phyloP scores from a whole-genome alignment of 1,139 yeast genomes.

The Insectozyma bohioensis region DNA sequence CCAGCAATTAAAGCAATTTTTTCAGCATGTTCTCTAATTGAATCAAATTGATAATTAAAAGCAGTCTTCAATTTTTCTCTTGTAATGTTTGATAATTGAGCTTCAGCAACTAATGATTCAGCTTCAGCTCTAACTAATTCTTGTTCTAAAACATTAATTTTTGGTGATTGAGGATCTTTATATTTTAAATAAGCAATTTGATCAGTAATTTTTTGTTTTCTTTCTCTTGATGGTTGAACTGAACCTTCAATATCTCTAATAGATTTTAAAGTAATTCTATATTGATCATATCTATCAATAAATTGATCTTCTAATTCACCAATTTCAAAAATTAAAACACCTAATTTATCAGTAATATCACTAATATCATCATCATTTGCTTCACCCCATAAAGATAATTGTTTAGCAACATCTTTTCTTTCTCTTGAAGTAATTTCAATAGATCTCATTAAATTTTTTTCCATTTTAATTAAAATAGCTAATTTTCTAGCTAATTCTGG shows the following conservation, averaged over 20 bases:
- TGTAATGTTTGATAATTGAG: conserved; percentile 83
- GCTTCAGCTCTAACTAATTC: conserved; percentile 91
- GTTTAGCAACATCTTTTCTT: conserved; percentile 81
- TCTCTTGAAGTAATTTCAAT: conserved; percentile 76
- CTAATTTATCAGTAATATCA: conserved; percentile 83
- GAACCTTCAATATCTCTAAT: conserved; percentile 84
- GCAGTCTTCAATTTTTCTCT: conserved; percentile 87
- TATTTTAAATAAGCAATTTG: conserved; percentile 80
- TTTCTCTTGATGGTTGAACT: conserved; percentile 84
- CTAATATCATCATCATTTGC: conserved; percentile 81
- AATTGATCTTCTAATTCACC: conserved; percentile 88
- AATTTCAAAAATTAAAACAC: conserved; percentile 76
- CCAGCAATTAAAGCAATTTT: conserved; percentile 85
- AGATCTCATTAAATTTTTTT: conserved; percentile 77
- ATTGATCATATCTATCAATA: conserved; percentile 83
- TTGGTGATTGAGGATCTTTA: conserved; percentile 83
- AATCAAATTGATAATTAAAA: conserved; percentile 79
- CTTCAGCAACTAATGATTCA: conserved; percentile 86
- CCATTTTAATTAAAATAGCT: conserved; percentile 77
- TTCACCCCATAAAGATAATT: conserved; percentile 83
- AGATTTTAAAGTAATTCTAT: conserved; percentile 77
- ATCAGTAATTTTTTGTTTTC: conserved; percentile 82
- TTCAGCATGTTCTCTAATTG: conserved; percentile 80
- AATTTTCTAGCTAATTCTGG: conserved; percentile 78
- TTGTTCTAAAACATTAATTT: conserved; percentile 79